Percentiles rank a stretch among this genome's conserved stretches.
These are phyloP conservation scores for Xylaria intraflava DNA, from an alignment of 495 filamentous ascomycete species.

Conservation along the genomic window DNA sequence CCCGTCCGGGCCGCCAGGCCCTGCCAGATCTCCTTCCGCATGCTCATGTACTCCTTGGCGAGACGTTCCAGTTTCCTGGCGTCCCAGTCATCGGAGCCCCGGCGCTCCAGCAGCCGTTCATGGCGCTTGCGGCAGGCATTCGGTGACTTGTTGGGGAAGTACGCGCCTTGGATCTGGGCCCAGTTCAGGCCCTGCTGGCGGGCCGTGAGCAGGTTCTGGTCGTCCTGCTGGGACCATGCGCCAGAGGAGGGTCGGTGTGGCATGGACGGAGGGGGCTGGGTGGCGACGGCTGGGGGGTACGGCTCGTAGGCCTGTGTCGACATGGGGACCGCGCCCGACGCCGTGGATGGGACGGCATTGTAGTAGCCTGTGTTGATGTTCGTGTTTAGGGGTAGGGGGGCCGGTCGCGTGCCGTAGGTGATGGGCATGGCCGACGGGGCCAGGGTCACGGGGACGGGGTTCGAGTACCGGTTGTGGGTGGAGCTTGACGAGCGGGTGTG, in stretches of 20 bases:
- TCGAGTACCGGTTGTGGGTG: conserved; percentile 28
- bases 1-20: conserved; percentile 54
- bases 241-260: conserved; percentile 47
- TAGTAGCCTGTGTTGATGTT: conserved; percentile 18
- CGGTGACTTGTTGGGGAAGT: conserved; percentile 65
- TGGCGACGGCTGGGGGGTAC: conserved; percentile 26
- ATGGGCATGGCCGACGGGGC: conserved; percentile 25
- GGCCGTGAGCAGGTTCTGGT: conserved; percentile 54
- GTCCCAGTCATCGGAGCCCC: conserved; percentile 61
- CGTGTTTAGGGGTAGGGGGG: conserved; percentile 20
- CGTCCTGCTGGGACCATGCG: conserved; percentile 59
- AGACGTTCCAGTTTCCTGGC: conserved; percentile 57
- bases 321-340: conserved; percentile 22
- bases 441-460: conserved; percentile 25
- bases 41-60: conserved; percentile 59
- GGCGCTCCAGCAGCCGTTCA: conserved; percentile 64
- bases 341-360: conserved; percentile 19
- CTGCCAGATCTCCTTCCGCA: conserved; percentile 67
- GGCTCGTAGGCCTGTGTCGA: conserved; percentile 30
- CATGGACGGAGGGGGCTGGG: conserved; percentile 30
- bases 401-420: conserved; percentile 23
- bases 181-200: conserved; percentile 63
- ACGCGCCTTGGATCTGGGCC: conserved; percentile 59
- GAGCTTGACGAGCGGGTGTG: conserved; percentile 29
- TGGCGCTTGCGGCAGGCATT: conserved; percentile 77